Evolutionary conservation across 176 grass and related monocot species (phyloP), one percentile per base, ranked within the genome.

Genomic region (Sorghum bicolor): DNA sequence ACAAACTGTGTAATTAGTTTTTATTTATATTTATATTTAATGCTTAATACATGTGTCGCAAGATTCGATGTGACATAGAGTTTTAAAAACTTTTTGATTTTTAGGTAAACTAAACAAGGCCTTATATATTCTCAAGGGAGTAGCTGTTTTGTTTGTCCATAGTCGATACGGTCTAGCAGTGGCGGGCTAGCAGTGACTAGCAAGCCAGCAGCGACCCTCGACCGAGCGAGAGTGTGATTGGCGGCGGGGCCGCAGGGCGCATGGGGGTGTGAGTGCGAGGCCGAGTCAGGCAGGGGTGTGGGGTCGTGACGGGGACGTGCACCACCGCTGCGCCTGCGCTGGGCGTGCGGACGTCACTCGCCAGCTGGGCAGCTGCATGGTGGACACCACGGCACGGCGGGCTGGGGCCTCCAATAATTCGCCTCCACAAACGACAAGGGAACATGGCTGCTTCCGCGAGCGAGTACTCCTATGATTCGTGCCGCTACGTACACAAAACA

Each of bases 361-460:
- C 73, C 73, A 87, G 80, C 65, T 87, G 86, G 37, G 52, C 72
- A 87, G 64, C 82, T 78, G 78, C 78, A 81, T 72, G 77, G 64
- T 77, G 83, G 72, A 38, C 79, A 90, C 26, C 83, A 60, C 22
- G 16, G 33, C 83, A 57, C 20, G 10, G 68, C 24, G 16, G 28
- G 16, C 74, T 7, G 76, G 31, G 37, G 14, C 80, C 24, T 60
- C 8, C 31, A 71, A 36, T 67, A 28, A 68, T 87, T 81, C 43
- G 19, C 63, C 19, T 64, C 71, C n/a, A n/a, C n/a, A n/a, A n/a
- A n/a, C n/a, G 71, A 75, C 82, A 75, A 37, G 39, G 58, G 41
- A 75, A 67, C 79, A 81, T 55, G 79, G 7, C 20, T 22, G 13
- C 4, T 5, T 20, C 17, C 1, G 28, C 61, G 10, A 7, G 22